Percentiles rank a stretch among this genome's conserved stretches.
Evolutionary conservation across 2,329 filamentous ascomycete species (phyloP).

Genomic region (Pseudogymnoascus sp.): DNA sequence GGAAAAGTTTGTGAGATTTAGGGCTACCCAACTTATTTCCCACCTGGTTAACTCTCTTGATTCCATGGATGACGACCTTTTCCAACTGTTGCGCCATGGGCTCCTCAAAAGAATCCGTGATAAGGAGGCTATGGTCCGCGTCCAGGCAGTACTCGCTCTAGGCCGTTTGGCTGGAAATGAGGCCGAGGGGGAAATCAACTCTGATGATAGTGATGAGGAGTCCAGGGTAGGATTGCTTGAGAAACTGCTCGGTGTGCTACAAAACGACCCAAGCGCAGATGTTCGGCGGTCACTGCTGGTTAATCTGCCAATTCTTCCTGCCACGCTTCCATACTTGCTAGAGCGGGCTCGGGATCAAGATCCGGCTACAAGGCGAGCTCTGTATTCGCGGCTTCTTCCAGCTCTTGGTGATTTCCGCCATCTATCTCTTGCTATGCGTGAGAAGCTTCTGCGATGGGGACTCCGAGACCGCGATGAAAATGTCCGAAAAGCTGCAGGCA

Average conservation of each 20-base stretch:
- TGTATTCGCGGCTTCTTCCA: constrained; percentile 82
- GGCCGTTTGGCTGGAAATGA: constrained; percentile 73
- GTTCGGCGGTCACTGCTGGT: constrained; percentile 80
- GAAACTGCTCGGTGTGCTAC: constrained; percentile 78
- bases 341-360: constrained; percentile 89
- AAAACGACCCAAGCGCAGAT: constrained; percentile 90
- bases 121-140: constrained; percentile 85
- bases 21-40: constrained; percentile 80
- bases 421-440: constrained; percentile 83
- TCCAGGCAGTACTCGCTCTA: constrained; percentile 87
- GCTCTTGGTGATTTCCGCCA: constrained; percentile 90
- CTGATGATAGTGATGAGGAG: constrained; percentile 63
- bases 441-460: constrained; percentile 92
- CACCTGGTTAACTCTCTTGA: constrained; percentile 90
- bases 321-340: constrained; percentile 76
- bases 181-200: constrained; percentile 59
- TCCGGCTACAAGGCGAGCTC: constrained; percentile 67
- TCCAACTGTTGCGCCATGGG: constrained; percentile 69
- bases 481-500: constrained; percentile 82
- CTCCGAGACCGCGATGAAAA: constrained; percentile 88
- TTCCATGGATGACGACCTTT: constrained; percentile 84
- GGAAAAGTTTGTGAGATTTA: constrained; percentile 86
- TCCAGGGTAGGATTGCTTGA: constrained; percentile 62
- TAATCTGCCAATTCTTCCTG: constrained; percentile 79
- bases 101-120: constrained; percentile 81